Base-by-base conservation (phyloP, 306 rosid species). In the Ormosia semicastrata region DNA sequence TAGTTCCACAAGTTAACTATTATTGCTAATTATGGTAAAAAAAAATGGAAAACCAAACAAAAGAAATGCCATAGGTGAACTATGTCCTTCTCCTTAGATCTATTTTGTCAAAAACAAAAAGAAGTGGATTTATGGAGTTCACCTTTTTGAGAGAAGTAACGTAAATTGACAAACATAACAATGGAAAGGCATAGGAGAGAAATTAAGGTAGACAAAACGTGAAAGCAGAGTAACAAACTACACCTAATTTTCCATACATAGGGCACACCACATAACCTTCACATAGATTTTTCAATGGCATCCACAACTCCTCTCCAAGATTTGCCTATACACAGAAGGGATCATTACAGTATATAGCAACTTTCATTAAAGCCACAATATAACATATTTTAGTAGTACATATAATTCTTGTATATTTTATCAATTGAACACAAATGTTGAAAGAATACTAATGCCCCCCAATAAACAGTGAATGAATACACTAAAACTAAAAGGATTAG, bases 21-120 rank as follows among this genome's bases (percentile, higher is more conserved):
- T 7, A 15, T 40, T 66, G 32, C 53, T 0, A 17, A 9, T 52
- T 33, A 56, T 9, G 46, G 63, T 33, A 56, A 15, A 50, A 59
- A n/a, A n/a, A 58, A 7, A 15, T 30, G 11, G n/a, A 29, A 54
- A 18, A n/a, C 41, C 5, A 66, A 53, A 24, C 17, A 2, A 52
- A 39, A 37, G 14, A 6, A 49, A 44, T 58, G 53, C 11, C 29
- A 66, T 11, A 33, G 24, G 39, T 34, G 17, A 34, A 53, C 32
- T 4, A 14, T 14, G 71, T 4, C 5, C 8, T 32, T 70, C 15
- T 4, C 5, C 8, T 32, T 70, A 30, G 33, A 70, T 64, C 5
- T 71, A 56, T 29, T 78, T 78, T 54, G 76, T 71, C 83, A 32
- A 15, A 77, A 59, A 7, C 7, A 59, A 73, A 69, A 76, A 49